phyloP scores from a whole-genome alignment of 805 yeast species.

The Metschnikowia amazonensis region DNA sequence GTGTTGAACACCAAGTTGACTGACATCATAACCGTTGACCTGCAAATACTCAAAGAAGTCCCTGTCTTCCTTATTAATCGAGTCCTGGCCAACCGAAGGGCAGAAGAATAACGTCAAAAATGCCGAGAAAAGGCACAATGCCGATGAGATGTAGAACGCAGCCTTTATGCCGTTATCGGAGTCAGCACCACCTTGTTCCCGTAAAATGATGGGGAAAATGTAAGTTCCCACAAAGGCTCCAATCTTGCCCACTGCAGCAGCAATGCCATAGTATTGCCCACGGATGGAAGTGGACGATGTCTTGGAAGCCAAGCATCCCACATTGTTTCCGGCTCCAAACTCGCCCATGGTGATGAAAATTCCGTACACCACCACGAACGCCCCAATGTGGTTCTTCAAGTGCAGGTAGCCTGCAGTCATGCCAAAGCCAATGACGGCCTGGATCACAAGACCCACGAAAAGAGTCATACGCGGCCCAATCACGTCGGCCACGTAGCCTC shows the following conservation, averaged over 20 bases:
- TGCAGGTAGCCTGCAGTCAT: conserved; percentile 69
- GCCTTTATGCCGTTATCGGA: conserved; percentile 58
- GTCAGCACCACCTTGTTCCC: conserved; percentile 47
- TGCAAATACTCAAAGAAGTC: conserved; percentile 64
- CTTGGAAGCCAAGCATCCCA: conserved; percentile 83
- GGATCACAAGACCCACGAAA: conserved; percentile 61
- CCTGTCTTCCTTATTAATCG: conserved; percentile 73
- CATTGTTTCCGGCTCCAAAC: conserved; percentile 91
- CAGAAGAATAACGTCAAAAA: conserved; percentile 62
- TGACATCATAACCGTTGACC: conserved; percentile 65
- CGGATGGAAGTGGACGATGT: conserved; percentile 83
- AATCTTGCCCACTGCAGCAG: conserved; percentile 87
- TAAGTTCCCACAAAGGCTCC: conserved; percentile 93
- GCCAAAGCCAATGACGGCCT: conserved; percentile 75
- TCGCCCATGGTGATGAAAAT: conserved; percentile 85
- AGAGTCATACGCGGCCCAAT: conserved; percentile 87
- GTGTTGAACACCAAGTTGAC: conserved; percentile 47
- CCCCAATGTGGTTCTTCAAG: conserved; percentile 62
- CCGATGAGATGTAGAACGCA: conserved; percentile 79
- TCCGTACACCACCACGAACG: conserved; percentile 83
- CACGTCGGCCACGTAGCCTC: conserved; percentile 82
- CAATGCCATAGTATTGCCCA: conserved; percentile 87
- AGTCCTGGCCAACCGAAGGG: conserved; percentile 81
- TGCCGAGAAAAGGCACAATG: conserved; percentile 72
- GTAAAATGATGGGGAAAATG: conserved; percentile 78